These are phyloP conservation scores for Naganishia sp. DNA, from an alignment of 1,284 basidiomycete species.

Conservation along the genomic window DNA sequence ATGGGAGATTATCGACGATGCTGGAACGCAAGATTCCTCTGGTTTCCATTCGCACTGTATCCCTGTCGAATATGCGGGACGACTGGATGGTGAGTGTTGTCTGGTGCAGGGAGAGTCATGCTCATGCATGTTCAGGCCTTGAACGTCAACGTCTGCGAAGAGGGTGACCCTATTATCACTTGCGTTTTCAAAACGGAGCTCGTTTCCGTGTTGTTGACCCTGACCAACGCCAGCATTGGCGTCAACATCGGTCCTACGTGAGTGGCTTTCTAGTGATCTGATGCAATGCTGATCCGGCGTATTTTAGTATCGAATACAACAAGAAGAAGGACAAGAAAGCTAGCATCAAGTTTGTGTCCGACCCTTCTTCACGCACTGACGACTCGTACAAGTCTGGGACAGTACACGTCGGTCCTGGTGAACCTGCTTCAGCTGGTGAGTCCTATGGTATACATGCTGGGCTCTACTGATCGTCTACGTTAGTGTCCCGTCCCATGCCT, in stretches of 20 bases:
- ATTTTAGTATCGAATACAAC: conserved; percentile 72
- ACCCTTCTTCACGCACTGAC: conserved; percentile 77
- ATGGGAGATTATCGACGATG: conserved; percentile 64
- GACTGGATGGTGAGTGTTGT: conserved; percentile 79
- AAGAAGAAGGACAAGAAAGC: conserved; percentile 98
- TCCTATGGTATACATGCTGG: background rate
- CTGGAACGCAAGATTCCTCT: conserved; percentile 89
- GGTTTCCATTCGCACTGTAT: conserved; percentile 79
- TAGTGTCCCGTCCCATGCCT: conserved; percentile 74
- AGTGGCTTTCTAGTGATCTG: conserved; percentile 46
- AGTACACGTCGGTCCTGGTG: conserved; percentile 84
- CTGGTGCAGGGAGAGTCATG: background rate
- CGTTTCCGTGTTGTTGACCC: conserved; percentile 74
- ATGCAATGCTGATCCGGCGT: conserved; percentile 9
- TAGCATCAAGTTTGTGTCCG: conserved; percentile 83
- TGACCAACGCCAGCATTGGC: conserved; percentile 75
- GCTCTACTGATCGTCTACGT: conserved; percentile 21
- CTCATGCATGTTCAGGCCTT: conserved; percentile 57
- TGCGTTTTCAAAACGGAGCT: conserved; percentile 98
- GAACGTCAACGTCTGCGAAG: conserved; percentile 74
- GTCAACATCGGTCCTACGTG: conserved; percentile 75
- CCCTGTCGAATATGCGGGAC: conserved; percentile 85
- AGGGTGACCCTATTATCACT: conserved; percentile 92
- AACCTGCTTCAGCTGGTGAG: conserved; percentile 69
- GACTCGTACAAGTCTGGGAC: conserved; percentile 93